Conservation (phyloP, 805 yeast species). For the Metschnikowia lunata region DNA sequence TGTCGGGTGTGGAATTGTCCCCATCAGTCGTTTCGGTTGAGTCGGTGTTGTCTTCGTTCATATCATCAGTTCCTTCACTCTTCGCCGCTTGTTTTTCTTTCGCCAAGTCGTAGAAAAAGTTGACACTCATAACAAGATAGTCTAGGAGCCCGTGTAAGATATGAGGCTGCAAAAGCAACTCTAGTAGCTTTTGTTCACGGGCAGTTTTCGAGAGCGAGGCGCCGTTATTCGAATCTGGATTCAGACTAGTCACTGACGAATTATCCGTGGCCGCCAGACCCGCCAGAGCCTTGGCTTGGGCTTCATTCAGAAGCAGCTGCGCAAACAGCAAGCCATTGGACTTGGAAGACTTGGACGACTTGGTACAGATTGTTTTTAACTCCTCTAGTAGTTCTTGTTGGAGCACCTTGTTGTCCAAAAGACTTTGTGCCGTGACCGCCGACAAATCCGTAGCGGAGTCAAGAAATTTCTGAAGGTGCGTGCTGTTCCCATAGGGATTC, state of each 20-base stretch:
- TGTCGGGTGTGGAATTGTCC: background rate
- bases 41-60: too few species aligned
- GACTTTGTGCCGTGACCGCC: conserved; percentile 29
- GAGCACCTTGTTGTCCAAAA: conserved; percentile 29
- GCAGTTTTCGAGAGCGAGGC: conserved; percentile 27
- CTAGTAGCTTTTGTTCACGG: conserved; percentile 56
- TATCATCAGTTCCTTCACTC: conserved; percentile 8
- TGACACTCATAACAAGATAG: conserved; percentile 53
- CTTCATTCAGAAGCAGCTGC: conserved; percentile 18
- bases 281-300: conserved; percentile 7
- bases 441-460: conserved; percentile 34
- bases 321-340: conserved; percentile 30
- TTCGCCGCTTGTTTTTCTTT: background rate
- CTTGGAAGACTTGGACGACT: conserved; percentile 17
- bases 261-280: conserved; percentile 18
- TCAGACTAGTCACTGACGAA: conserved; percentile 34
- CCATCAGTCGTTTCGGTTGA: background rate
- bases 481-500: conserved; percentile 32
- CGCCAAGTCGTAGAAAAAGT: conserved; percentile 32
- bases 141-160: conserved; percentile 65
- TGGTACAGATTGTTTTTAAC: conserved; percentile 19
- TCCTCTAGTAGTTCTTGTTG: conserved; percentile 38
- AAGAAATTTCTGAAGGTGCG: conserved; percentile 37
- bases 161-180: conserved; percentile 74
- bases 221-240: conserved; percentile 20